A percentile compares a stretch with the other conserved stretches of the same genome.
phyloP scores from a whole-genome alignment of 345 rosid genomes.

The Citrus sp. region DNA sequence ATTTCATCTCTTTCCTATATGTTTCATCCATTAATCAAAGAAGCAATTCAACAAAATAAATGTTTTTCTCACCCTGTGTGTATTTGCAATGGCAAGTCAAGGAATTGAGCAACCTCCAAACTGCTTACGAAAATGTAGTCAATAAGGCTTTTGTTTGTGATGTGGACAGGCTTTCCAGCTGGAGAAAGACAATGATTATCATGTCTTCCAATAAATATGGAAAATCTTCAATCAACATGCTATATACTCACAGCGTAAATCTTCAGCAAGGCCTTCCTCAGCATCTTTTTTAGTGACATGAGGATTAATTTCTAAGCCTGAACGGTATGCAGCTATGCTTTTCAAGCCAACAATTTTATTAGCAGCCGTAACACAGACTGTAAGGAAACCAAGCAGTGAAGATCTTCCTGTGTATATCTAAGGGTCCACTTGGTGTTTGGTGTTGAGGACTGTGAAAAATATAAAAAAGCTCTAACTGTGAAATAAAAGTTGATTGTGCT shows the following conservation, averaged over 20 bases:
- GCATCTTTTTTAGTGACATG: slow-evolving; percentile 55
- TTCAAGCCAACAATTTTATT: slow-evolving; percentile 65
- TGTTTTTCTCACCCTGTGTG: slow-evolving; percentile 77
- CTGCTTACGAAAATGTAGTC: slow-evolving; percentile 67
- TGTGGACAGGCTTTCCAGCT: slow-evolving; percentile 70
- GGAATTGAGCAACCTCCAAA: slow-evolving; percentile 57
- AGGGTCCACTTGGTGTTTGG: too few species aligned
- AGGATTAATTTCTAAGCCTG: slow-evolving; percentile 78
- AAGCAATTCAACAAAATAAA: slow-evolving; percentile 10
- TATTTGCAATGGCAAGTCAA: slow-evolving; percentile 86
- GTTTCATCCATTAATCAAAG: slow-evolving; percentile 4
- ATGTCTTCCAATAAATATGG: slow-evolving; percentile 7
- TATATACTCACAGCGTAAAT: slow-evolving; percentile 47
- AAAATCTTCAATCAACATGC: slow-evolving; percentile 11
- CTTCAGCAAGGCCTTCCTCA: slow-evolving; percentile 65
- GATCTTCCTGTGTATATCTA: not conserved
- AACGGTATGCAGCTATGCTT: slow-evolving; percentile 90
- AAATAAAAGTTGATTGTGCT: too few species aligned
- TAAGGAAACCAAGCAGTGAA: slow-evolving; percentile 42
- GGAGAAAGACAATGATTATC: slow-evolving; percentile 29
- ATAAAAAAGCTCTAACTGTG: too few species aligned
- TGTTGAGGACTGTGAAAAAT: too few species aligned
- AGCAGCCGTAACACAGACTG: slow-evolving; percentile 41
- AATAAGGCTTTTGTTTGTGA: slow-evolving; percentile 69
- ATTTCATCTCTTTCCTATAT: slow-evolving; percentile 11